Evolutionary conservation across 163 green algal genomes (phyloP).

Genomic region (Prototheca stagnorum): DNA sequence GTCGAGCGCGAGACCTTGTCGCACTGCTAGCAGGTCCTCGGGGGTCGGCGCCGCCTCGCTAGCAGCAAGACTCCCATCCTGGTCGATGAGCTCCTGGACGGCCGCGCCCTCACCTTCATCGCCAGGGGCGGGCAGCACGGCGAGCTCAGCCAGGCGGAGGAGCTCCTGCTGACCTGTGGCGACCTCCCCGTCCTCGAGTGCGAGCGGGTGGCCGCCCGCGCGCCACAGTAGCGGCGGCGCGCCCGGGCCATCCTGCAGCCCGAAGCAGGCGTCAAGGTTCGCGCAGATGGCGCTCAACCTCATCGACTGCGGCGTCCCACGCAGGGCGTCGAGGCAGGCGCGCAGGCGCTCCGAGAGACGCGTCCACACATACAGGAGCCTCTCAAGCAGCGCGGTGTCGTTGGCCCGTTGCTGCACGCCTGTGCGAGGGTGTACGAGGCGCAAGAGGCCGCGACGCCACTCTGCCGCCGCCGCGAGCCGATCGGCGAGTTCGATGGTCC

Average conservation of each 20-base stretch:
- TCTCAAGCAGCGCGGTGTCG: neutral
- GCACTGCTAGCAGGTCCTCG: neutral
- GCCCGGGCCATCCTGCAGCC: neutral
- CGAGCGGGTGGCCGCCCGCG: neutral
- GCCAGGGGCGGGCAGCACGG: too few relatives aligned
- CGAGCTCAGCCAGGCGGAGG: neutral
- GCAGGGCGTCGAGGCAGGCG: neutral
- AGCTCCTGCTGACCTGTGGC: neutral
- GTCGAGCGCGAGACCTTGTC: neutral
- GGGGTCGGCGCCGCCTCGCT: neutral
- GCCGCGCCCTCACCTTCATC: neutral
- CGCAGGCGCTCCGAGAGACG: neutral
- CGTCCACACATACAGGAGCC: constrained; percentile 1
- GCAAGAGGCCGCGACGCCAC: neutral
- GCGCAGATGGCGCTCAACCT: neutral
- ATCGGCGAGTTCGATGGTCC: neutral
- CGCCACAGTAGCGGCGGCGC: neutral
- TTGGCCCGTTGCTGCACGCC: neutral
- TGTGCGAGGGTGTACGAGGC: neutral
- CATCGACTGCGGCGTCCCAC: neutral
- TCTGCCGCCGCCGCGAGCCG: neutral
- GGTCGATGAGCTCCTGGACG: neutral
- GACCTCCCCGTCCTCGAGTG: neutral
- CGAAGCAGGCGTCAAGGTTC: neutral
- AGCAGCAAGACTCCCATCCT: neutral